These are phyloP conservation scores for Globisporangium alternatum DNA, from an alignment of 352 stramenopile species.

Conservation along the genomic window DNA sequence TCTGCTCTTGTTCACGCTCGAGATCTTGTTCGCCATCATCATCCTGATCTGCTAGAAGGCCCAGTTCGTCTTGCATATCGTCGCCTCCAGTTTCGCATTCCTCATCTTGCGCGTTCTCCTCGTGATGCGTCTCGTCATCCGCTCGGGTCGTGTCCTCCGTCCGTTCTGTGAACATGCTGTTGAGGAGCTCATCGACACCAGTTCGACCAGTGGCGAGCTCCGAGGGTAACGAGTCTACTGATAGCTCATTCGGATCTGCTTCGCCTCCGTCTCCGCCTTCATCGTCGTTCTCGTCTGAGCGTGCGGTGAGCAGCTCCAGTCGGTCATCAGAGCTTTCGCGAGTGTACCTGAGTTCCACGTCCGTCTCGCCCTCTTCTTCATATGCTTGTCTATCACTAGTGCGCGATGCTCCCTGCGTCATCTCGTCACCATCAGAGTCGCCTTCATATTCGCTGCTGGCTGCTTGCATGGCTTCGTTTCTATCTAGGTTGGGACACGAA, in stretches of 20 bases:
- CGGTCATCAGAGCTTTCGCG: not conserved
- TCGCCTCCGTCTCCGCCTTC: not conserved
- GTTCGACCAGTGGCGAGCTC: not conserved
- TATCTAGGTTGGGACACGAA: no score
- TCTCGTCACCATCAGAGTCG: no score
- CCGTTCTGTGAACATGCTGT: conserved; percentile 21
- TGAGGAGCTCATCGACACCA: conserved; percentile 16
- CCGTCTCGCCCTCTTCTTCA: no score
- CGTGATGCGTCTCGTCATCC: not conserved
- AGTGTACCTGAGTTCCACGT: no score
- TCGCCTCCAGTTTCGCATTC: not conserved
- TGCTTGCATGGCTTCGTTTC: no score
- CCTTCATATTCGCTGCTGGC: no score
- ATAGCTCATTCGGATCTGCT: not conserved
- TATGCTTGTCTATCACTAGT: no score
- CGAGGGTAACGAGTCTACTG: not conserved
- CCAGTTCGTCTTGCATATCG: not conserved
- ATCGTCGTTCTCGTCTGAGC: not conserved
- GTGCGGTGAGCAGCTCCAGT: not conserved
- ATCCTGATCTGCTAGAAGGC: not conserved
- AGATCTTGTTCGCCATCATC: not conserved
- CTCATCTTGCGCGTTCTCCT: not conserved
- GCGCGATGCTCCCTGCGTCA: no score
- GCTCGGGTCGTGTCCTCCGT: conserved; percentile 1
- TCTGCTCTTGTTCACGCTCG: no score